These are phyloP conservation scores for Botryobasidium botryosum DNA, from an alignment of 768 basidiomycete genomes.

Conservation along the genomic window DNA sequence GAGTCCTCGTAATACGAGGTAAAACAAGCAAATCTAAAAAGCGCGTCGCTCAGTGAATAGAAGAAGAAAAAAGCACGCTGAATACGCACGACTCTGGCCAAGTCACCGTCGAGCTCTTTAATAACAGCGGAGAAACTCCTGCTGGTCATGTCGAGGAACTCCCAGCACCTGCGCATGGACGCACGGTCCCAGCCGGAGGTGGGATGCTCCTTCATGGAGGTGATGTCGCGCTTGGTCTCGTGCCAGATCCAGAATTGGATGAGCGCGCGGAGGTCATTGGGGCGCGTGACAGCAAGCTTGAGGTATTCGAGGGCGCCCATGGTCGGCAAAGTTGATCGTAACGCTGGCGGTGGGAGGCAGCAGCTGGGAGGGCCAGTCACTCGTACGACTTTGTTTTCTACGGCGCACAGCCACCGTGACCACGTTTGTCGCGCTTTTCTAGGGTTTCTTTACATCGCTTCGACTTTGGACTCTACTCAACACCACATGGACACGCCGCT, in stretches of 20 bases:
- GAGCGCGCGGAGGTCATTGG: constrained; percentile 66
- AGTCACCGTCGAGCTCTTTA: constrained; percentile 88
- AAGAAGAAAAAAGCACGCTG: constrained; percentile 1
- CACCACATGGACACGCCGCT: not conserved
- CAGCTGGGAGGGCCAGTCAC: too few relatives aligned
- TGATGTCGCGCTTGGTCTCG: constrained; percentile 69
- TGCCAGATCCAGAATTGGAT: constrained; percentile 73
- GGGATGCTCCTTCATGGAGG: constrained; percentile 48
- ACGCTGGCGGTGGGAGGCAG: too few relatives aligned
- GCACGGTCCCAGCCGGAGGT: constrained; percentile 77
- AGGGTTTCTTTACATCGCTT: too few relatives aligned
- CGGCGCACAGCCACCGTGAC: too few relatives aligned
- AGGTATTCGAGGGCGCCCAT: constrained; percentile 49
- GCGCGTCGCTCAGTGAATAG: constrained; percentile 1
- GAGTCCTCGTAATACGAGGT: constrained; percentile 82
- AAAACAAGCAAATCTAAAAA: constrained; percentile 78
- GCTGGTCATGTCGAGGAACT: constrained; percentile 73
- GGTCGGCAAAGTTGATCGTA: constrained; percentile 9
- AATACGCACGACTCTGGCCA: constrained; percentile 70
- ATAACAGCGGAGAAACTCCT: constrained; percentile 86
- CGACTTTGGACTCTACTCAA: too few relatives aligned
- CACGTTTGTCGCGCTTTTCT: too few relatives aligned
- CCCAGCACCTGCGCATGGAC: constrained; percentile 82
- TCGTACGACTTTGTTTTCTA: too few relatives aligned
- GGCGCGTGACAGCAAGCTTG: constrained; percentile 55